Conservation (phyloP, 345 rosid species). For the Salix brachista region DNA sequence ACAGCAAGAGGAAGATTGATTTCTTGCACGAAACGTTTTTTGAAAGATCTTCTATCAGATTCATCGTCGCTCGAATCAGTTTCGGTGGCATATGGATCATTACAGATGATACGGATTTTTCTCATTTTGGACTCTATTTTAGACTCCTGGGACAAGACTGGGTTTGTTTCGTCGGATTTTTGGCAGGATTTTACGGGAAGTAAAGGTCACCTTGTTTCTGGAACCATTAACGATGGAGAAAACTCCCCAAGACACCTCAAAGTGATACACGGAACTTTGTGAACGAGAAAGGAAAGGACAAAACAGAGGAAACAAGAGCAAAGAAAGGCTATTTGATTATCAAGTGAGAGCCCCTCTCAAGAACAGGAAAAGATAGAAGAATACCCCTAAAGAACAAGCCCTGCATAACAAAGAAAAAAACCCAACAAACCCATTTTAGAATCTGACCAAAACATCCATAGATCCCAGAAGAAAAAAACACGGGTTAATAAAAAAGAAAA, state of each 20-base stretch:
- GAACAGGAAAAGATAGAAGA: slow-evolving; percentile 62
- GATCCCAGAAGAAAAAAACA: not conserved
- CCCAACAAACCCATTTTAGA: slow-evolving; percentile 26
- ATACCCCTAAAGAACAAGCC: slow-evolving; percentile 67
- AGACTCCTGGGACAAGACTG: slow-evolving; percentile 17
- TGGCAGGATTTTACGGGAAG: slow-evolving; percentile 22
- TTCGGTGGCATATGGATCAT: slow-evolving; percentile 93
- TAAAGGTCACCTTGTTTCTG: slow-evolving; percentile 31
- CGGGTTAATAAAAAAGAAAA: not conserved
- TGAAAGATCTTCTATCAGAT: slow-evolving; percentile 17
- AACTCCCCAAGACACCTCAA: slow-evolving; percentile 32
- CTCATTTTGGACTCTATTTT: slow-evolving; percentile 30
- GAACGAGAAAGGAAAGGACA: not conserved
- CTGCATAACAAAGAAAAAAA: slow-evolving; percentile 37
- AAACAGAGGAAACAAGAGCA: not conserved
- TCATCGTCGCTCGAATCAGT: slow-evolving; percentile 81
- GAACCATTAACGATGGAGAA: slow-evolving; percentile 31
- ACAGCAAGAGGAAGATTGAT: slow-evolving; percentile 39
- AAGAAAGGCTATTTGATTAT: slow-evolving; percentile 20
- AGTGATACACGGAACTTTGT: slow-evolving; percentile 5
- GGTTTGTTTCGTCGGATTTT: slow-evolving; percentile 20
- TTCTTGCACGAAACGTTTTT: slow-evolving; percentile 57
- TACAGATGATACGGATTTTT: slow-evolving; percentile 60
- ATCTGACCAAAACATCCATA: not conserved
- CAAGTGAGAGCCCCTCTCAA: slow-evolving; percentile 63